Conservation (phyloP, 257 asterid genomes). For the Knoxia roxburghii region DNA sequence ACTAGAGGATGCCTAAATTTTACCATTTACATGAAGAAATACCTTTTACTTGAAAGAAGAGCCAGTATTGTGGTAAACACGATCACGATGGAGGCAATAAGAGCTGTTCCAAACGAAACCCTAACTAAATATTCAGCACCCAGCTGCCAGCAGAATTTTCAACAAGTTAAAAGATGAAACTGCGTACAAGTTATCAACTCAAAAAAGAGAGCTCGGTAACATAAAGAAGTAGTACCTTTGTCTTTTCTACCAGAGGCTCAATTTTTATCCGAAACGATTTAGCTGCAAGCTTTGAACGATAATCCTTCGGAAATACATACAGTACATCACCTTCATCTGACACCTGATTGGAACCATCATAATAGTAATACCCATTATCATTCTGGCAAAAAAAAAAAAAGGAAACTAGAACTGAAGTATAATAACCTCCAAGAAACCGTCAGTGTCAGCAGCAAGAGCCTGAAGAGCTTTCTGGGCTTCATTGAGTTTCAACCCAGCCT, state of each 20-base stretch:
- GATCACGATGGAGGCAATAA: constrained; percentile 85
- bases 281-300: constrained; percentile 66
- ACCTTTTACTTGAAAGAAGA: constrained; percentile 78
- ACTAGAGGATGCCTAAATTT: neutral
- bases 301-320: constrained; percentile 77
- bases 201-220: neutral
- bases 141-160: constrained; percentile 41
- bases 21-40: constrained; percentile 7
- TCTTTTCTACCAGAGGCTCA: constrained; percentile 78
- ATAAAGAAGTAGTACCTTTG: constrained; percentile 52
- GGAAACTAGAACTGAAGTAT: neutral
- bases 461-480: constrained; percentile 93
- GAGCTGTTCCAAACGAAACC: constrained; percentile 95
- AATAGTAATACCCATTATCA: no score
- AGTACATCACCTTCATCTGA: constrained; percentile 95
- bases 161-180: neutral
- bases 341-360: constrained; percentile 49
- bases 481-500: constrained; percentile 75
- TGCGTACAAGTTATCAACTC: neutral
- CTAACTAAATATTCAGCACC: constrained; percentile 85
- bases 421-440: constrained; percentile 85
- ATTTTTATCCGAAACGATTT: constrained; percentile 70
- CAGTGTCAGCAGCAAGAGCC: constrained; percentile 90
- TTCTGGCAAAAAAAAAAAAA: neutral
- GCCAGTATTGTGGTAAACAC: constrained; percentile 86